Conservation (phyloP, 2,329 filamentous ascomycete genomes). For the Talaromyces marneffei region DNA sequence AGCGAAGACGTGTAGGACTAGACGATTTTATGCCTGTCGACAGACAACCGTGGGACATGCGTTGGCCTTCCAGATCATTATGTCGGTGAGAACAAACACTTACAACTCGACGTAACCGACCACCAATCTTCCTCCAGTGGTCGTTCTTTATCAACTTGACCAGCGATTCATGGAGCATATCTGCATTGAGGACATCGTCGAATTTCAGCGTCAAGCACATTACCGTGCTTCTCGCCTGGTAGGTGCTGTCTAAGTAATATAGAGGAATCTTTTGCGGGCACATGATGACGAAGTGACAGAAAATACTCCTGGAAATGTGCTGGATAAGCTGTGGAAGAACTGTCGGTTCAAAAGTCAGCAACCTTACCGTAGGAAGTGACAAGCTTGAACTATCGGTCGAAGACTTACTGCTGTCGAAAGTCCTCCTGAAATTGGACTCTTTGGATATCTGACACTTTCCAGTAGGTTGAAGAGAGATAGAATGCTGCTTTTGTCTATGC, state of each 20-base stretch:
- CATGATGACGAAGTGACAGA: neutral
- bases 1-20: neutral
- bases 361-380: neutral
- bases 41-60: neutral
- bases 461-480: neutral
- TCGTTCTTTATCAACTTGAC: neutral
- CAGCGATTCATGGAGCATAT: neutral
- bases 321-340: neutral
- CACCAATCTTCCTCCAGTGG: conserved; percentile 1
- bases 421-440: neutral
- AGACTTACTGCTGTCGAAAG: neutral
- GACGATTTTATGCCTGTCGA: neutral
- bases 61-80: neutral
- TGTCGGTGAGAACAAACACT: neutral
- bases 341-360: neutral
- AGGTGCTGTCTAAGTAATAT: conserved; percentile 3
- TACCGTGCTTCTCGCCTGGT: neutral
- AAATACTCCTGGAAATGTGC: neutral
- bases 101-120: neutral
- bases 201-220: conserved; percentile 3
- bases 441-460: neutral
- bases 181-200: neutral
- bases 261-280: neutral
- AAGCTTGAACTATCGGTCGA: neutral
- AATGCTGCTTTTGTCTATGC: neutral